These are phyloP conservation scores for Nothophaeocryptopus gaeumannii DNA, from an alignment of 2,329 filamentous ascomycete species.

Conservation along the genomic window DNA sequence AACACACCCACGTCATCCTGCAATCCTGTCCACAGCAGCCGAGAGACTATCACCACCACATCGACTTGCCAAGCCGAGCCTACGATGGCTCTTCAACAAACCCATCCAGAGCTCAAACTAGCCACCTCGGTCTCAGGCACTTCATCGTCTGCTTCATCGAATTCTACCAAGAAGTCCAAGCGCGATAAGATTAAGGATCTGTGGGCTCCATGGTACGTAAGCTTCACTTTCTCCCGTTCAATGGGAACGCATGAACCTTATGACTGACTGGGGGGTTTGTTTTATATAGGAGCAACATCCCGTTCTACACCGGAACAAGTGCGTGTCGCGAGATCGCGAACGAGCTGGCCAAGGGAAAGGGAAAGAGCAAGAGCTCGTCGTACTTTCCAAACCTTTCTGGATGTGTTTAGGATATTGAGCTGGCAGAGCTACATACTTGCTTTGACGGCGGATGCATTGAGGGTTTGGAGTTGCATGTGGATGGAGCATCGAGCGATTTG, in stretches of 20 bases:
- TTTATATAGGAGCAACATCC: too few relatives aligned
- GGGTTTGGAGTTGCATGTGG: neutral
- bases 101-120: neutral
- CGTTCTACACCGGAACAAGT: too few relatives aligned
- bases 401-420: constrained; percentile 6
- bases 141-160: neutral
- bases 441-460: neutral
- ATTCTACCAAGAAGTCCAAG: constrained; percentile 4
- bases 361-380: neutral
- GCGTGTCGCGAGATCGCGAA: too few relatives aligned
- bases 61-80: neutral
- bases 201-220: too few relatives aligned
- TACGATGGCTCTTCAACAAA: neutral
- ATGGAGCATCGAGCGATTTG: too few relatives aligned
- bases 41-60: too few relatives aligned
- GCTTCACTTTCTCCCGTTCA: too few relatives aligned
- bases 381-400: constrained; percentile 8
- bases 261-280: too few relatives aligned
- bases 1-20: neutral
- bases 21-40: neutral
- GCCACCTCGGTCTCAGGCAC: neutral
- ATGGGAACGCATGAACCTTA: too few relatives aligned
- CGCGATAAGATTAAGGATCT: neutral
- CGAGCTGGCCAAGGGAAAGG: neutral
- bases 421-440: too few relatives aligned